phyloP scores from a whole-genome alignment of 176 grass and related monocot genomes.

The Lolium multiflorum region DNA sequence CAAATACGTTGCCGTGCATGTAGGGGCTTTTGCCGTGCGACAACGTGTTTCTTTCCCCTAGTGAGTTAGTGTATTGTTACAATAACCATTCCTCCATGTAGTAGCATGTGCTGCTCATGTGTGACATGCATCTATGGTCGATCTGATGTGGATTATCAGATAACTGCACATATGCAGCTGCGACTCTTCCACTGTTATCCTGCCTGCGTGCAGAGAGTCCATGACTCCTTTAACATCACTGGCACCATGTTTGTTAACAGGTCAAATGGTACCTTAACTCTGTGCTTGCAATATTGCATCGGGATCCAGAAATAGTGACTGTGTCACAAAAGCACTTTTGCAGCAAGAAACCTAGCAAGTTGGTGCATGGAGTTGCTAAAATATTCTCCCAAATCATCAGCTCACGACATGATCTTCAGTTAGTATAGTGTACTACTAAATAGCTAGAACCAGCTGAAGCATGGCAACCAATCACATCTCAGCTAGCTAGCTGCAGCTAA shows the following conservation, averaged over 20 bases:
- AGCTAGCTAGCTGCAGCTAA: slow-evolving; percentile 31
- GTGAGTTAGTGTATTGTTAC: not conserved
- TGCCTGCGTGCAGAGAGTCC: slow-evolving; percentile 7
- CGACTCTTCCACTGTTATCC: not conserved
- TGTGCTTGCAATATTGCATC: slow-evolving; percentile 11
- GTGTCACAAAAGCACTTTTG: slow-evolving; percentile 35
- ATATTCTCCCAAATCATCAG: slow-evolving; percentile 45
- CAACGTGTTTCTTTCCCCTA: too few species aligned
- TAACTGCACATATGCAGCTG: not conserved
- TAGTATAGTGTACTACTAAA: not conserved
- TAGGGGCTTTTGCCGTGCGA: too few species aligned
- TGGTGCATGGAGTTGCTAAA: slow-evolving; percentile 26
- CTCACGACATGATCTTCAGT: slow-evolving; percentile 16
- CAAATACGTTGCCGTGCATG: too few species aligned
- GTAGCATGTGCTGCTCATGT: too few species aligned
- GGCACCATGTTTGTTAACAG: slow-evolving; percentile 29
- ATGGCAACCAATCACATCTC: slow-evolving; percentile 26
- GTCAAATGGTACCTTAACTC: slow-evolving; percentile 11
- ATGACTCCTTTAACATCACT: not conserved
- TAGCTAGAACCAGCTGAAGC: not conserved
- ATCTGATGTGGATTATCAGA: not conserved
- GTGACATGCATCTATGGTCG: slow-evolving; percentile 25
- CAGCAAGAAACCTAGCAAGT: slow-evolving; percentile 41
- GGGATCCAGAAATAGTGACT: slow-evolving; percentile 44
- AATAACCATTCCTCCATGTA: slow-evolving; percentile 33